Conservation (phyloP, 2,329 filamentous ascomycete species). For the Apiospora malaysiana region DNA sequence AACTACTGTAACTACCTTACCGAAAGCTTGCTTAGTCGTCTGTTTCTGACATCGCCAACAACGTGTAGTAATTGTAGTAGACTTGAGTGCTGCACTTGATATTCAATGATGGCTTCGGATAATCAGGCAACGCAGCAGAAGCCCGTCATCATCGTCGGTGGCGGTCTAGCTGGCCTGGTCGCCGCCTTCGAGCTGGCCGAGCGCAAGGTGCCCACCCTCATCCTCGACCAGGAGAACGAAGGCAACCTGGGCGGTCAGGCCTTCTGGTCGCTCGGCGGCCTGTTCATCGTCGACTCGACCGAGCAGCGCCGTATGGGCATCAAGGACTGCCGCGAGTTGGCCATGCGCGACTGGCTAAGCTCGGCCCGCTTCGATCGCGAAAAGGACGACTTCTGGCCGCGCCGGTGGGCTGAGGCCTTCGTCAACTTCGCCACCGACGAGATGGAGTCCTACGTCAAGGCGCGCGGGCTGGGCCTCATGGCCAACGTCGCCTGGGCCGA, state of each 20-base stretch:
- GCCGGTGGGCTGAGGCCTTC: slow-evolving; percentile 67
- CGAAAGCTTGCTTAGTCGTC: background rate
- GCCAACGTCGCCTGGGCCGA: slow-evolving; percentile 66
- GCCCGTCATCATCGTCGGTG: slow-evolving; percentile 62
- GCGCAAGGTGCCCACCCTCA: slow-evolving; percentile 53
- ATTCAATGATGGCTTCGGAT: background rate
- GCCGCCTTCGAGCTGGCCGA: slow-evolving; percentile 62
- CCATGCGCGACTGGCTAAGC: slow-evolving; percentile 64
- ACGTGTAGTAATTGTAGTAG: background rate
- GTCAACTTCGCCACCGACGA: slow-evolving; percentile 65
- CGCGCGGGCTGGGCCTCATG: slow-evolving; percentile 57
- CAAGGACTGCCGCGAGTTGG: slow-evolving; percentile 61
- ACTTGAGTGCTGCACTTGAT: background rate
- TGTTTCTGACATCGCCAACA: background rate
- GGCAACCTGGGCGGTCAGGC: slow-evolving; percentile 65
- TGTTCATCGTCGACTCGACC: slow-evolving; percentile 64
- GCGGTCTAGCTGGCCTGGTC: slow-evolving; percentile 64
- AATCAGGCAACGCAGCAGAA: slow-evolving; percentile 22
- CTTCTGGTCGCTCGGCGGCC: slow-evolving; percentile 67
- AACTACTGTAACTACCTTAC: no score
- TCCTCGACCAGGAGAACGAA: slow-evolving; percentile 65
- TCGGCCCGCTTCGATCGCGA: slow-evolving; percentile 64
- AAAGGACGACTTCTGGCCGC: slow-evolving; percentile 62
- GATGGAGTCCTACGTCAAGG: slow-evolving; percentile 63
- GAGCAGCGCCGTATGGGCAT: slow-evolving; percentile 64